Evolutionary conservation across 257 asterid genomes (phyloP).

Genomic region (Coffea eugenioides): DNA sequence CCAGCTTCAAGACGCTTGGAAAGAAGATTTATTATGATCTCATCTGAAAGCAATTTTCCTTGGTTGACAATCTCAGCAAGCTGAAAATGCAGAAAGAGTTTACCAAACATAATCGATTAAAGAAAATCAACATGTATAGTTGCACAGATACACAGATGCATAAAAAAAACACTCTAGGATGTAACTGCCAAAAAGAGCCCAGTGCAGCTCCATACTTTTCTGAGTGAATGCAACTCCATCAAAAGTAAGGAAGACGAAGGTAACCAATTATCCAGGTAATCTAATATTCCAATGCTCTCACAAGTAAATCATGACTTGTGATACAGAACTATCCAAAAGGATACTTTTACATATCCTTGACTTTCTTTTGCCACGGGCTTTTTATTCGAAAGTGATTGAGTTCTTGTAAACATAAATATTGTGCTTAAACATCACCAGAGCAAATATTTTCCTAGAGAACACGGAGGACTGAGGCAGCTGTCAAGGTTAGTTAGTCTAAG

Average conservation of each 20-base stretch:
- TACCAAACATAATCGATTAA: slow-evolving; percentile 18
- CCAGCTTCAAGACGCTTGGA: slow-evolving; percentile 86
- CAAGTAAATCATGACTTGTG: not conserved
- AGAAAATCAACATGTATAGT: not conserved
- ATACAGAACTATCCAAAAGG: not conserved
- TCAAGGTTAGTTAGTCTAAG: no score
- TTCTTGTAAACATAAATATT: no score
- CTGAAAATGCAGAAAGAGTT: slow-evolving; percentile 42
- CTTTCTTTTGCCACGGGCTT: no score
- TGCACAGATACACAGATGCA: not conserved
- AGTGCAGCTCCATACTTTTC: not conserved
- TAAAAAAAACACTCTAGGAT: not conserved
- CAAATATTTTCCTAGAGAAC: not conserved
- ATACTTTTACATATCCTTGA: no score
- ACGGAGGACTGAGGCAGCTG: not conserved
- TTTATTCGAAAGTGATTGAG: no score
- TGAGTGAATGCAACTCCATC: not conserved
- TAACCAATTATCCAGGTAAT: not conserved
- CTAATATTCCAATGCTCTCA: not conserved
- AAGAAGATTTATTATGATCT: slow-evolving; percentile 72
- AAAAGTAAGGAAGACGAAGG: not conserved
- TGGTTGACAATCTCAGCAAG: slow-evolving; percentile 80
- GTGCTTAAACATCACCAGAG: no score
- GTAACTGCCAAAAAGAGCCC: not conserved
- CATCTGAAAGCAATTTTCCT: slow-evolving; percentile 88